A percentile compares a stretch with the other conserved stretches of the same genome.
Conservation (phyloP, 306 rosid genomes). For the Arachis hypogaea region DNA sequence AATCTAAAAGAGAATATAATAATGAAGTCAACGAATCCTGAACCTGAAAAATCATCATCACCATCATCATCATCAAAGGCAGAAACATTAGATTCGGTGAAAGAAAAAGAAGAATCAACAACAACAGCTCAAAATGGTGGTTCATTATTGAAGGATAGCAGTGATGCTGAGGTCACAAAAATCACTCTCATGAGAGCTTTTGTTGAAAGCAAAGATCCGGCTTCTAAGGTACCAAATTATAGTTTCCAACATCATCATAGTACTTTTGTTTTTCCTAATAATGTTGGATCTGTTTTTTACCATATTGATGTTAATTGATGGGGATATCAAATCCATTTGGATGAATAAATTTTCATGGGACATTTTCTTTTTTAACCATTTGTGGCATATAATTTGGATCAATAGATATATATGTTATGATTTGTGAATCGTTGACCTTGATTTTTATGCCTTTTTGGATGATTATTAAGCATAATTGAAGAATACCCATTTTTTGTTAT, state of each 20-base stretch:
- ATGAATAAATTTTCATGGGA: no score
- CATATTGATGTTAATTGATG: no score
- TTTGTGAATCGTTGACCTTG: background rate
- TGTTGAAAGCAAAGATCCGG: conserved; percentile 46
- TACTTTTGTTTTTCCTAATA: background rate
- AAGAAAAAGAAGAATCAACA: conserved; percentile 2
- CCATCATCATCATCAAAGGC: background rate
- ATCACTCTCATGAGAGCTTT: conserved; percentile 45
- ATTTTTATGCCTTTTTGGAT: background rate
- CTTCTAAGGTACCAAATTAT: conserved; percentile 35
- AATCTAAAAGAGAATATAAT: background rate
- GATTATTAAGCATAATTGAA: background rate
- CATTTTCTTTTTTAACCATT: no score
- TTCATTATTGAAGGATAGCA: conserved; percentile 13
- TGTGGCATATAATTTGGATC: no score
- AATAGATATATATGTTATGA: no score
- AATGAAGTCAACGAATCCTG: conserved; percentile 36
- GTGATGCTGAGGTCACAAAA: conserved; percentile 42
- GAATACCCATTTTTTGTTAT: background rate
- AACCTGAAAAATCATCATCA: background rate
- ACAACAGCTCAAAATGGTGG: background rate
- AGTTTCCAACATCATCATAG: background rate
- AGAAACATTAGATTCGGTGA: background rate
- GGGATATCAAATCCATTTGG: no score
- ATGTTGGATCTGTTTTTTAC: no score